Conservation (phyloP, 495 filamentous ascomycete species). For the Daldinia bambusicola region DNA sequence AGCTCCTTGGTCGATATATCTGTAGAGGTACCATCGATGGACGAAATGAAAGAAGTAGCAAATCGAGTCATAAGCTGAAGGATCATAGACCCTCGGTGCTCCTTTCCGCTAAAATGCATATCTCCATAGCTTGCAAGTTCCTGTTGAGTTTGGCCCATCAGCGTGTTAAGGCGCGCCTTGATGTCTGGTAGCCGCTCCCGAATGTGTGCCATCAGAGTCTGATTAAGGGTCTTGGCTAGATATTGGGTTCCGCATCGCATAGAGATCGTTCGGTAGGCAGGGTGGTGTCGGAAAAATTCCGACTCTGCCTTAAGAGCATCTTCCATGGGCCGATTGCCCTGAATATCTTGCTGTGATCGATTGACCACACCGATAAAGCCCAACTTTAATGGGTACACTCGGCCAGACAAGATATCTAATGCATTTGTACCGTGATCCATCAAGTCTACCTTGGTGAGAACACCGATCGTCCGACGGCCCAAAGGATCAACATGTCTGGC, state of each 20-base stretch:
- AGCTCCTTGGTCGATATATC: constrained; percentile 99
- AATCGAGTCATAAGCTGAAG: constrained; percentile 98
- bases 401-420: constrained; percentile 92
- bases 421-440: constrained; percentile 99
- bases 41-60: constrained; percentile 96
- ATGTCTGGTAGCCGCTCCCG: constrained; percentile 96
- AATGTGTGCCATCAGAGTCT: constrained; percentile 95
- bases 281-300: constrained; percentile 97
- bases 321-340: constrained; percentile 88
- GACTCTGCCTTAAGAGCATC: constrained; percentile 90
- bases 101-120: constrained; percentile 97
- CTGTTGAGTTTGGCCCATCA: constrained; percentile 99
- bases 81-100: constrained; percentile 93
- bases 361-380: constrained; percentile 99
- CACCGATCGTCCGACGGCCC: constrained; percentile 93
- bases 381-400: constrained; percentile 96
- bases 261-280: constrained; percentile 96
- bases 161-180: constrained; percentile 94
- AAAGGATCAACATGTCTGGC: constrained; percentile 96
- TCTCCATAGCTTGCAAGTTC: constrained; percentile 98
- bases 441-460: constrained; percentile 95
- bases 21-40: constrained; percentile 96
- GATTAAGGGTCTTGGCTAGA: constrained; percentile 93
- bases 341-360: constrained; percentile 97
- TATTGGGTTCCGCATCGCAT: constrained; percentile 94